These are phyloP conservation scores for Austroboletus niveus DNA, from an alignment of 1,284 basidiomycete genomes.

Conservation along the genomic window DNA sequence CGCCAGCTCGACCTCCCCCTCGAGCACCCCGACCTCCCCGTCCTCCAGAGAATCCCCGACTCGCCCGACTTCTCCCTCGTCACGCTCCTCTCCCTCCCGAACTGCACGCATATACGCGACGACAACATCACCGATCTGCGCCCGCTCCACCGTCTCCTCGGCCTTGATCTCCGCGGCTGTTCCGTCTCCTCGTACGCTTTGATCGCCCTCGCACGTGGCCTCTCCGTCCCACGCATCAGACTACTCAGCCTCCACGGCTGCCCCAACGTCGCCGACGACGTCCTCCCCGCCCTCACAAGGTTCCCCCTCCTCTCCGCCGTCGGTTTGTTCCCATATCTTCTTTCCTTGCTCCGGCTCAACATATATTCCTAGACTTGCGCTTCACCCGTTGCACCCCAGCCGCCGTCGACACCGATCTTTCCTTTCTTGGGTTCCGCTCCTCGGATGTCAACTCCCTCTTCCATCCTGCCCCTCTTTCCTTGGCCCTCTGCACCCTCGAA, in stretches of 20 bases:
- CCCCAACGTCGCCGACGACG: constrained; percentile 34
- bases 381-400: constrained; percentile 29
- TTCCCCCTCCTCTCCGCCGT: constrained; percentile 46
- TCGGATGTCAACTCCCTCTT: constrained; percentile 25
- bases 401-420: constrained; percentile 16
- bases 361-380: constrained; percentile 25
- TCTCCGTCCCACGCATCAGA: constrained; percentile 33
- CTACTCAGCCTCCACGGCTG: constrained; percentile 44
- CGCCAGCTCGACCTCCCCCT: constrained; percentile 48
- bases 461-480: constrained; percentile 24
- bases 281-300: constrained; percentile 29
- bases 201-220: constrained; percentile 37
- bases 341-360: constrained; percentile 2
- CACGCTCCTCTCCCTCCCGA: constrained; percentile 56
- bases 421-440: constrained; percentile 22
- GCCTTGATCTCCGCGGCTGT: constrained; percentile 60
- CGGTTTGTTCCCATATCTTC: constrained; percentile 34
- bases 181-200: constrained; percentile 52
- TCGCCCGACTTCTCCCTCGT: constrained; percentile 58
- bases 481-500: constrained; percentile 30
- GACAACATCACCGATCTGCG: constrained; percentile 48
- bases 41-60: constrained; percentile 55
- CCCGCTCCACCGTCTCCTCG: constrained; percentile 50
- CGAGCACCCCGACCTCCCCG: constrained; percentile 49
- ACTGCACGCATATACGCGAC: constrained; percentile 54